Base-by-base conservation (phyloP, 1,284 basidiomycete genomes). In the Pulveroboletus sp. region DNA sequence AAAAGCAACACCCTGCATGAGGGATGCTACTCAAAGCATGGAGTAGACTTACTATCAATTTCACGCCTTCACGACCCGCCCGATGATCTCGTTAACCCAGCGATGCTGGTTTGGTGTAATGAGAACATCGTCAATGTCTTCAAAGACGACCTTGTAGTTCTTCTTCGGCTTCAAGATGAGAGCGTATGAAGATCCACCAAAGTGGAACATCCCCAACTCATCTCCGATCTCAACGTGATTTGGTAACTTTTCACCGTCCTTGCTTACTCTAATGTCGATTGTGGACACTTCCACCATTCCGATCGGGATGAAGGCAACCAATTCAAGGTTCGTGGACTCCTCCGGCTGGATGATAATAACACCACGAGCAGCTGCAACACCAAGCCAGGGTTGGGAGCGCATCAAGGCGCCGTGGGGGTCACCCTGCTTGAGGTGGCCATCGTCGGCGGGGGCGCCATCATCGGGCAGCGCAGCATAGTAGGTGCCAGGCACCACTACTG, bases 271-370 rank as follows among this genome's bases (percentile, higher is more conserved):
- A 2, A 46, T 6, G 6, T 56, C 69, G 36, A 63, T 47, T 4
- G 79, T 81, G 10, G 82, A 82, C 2, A 84, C 79, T 64, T 85
- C 82, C 0, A 72, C 74, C 82, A 86, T 83, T 0, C 83, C 83
- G 22, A 85, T 74, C 1, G 66, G 79, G n/a, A 84, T 71, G 63
- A 84, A 80, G 39, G 74, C 76, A 66, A 82, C 74, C 57, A 80
- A 22, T 3, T 52, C 35, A 36, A 36, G 14, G 29, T 31, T 31
- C n/a, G 14, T 4, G 35, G 35, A 17, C 7, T 36, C 7, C 15
- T 36, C 77, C 73, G n/a, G 79, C 52, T 81, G 61, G 67, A 85
- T 83, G 61, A 78, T 81, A 52, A 20, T 3, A n/a, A 48, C 3
- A 2, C 24, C 33, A 25, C 46, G 46, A 14, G 33, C 25, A 26